Conservation (phyloP, 1,284 basidiomycete genomes). For the Cronartium quercuum region DNA sequence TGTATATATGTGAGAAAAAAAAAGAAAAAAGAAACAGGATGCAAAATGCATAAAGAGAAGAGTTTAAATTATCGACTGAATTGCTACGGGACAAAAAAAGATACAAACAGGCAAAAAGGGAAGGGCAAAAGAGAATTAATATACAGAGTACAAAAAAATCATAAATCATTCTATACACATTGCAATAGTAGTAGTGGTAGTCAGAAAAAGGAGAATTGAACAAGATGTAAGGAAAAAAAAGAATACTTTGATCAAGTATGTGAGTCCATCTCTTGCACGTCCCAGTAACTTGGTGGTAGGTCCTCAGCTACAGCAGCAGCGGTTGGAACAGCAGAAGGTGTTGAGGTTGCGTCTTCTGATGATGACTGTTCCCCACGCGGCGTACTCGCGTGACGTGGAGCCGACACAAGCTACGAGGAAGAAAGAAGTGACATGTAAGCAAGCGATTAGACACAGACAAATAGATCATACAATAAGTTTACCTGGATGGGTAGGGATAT, state of each 20-base stretch:
- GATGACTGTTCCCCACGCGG: not conserved
- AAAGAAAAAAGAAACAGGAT: too few relatives aligned
- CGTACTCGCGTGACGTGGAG: not conserved
- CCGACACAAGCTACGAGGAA: not conserved
- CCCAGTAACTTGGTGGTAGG: not conserved
- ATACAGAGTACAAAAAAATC: too few relatives aligned
- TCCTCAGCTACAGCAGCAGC: too few relatives aligned
- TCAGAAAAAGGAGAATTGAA: too few relatives aligned
- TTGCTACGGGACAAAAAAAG: too few relatives aligned
- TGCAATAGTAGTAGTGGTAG: too few relatives aligned
- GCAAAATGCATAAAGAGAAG: too few relatives aligned
- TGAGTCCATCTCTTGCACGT: conserved; percentile 4
- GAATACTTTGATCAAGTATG: not conserved
- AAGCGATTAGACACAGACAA: not conserved
- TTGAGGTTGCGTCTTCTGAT: not conserved
- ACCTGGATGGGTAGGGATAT: conserved; percentile 14
- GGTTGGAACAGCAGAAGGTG: not conserved
- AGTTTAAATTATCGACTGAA: too few relatives aligned
- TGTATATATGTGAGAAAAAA: too few relatives aligned
- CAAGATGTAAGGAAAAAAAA: not conserved
- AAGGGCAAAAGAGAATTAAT: too few relatives aligned
- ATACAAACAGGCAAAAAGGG: too few relatives aligned
- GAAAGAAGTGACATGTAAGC: not conserved
- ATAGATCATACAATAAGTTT: not conserved
- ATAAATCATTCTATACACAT: too few relatives aligned